Conservation (phyloP, 305 asterid genomes). For the Striga hermonthica region DNA sequence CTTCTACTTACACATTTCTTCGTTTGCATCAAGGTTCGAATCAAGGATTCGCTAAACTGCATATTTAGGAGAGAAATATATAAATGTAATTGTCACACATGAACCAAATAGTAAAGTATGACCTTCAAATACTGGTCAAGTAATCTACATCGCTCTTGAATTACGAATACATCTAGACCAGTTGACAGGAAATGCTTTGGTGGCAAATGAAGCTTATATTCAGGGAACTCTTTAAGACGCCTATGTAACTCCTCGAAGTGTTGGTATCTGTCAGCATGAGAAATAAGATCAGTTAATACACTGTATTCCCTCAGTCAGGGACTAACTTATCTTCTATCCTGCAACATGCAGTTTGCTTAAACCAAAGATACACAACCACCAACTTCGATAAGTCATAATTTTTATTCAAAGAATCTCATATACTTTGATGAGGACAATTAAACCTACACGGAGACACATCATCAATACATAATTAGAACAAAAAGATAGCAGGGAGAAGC, state of each 20-base stretch:
- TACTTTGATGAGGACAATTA: slow-evolving; percentile 21
- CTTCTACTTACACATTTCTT: slow-evolving; percentile 13
- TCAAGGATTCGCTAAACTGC: slow-evolving; percentile 5
- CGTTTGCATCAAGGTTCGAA: slow-evolving; percentile 1
- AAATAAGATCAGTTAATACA: slow-evolving; percentile 31
- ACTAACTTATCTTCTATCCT: slow-evolving; percentile 19
- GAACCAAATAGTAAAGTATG: slow-evolving; percentile 30
- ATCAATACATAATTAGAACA: slow-evolving; percentile 19
- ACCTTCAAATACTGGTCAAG: slow-evolving; percentile 96
- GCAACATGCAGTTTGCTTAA: background rate
- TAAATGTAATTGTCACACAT: slow-evolving; percentile 5
- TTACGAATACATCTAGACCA: slow-evolving; percentile 72
- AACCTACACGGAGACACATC: slow-evolving; percentile 16
- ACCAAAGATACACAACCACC: slow-evolving; percentile 16
- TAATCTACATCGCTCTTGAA: slow-evolving; percentile 86
- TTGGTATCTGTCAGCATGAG: slow-evolving; percentile 62
- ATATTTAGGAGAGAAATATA: slow-evolving; percentile 11
- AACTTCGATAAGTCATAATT: slow-evolving; percentile 2
- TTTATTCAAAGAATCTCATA: slow-evolving; percentile 8
- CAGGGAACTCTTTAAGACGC: slow-evolving; percentile 88
- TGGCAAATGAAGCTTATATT: slow-evolving; percentile 92
- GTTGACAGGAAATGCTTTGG: slow-evolving; percentile 96
- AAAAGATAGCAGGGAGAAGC: background rate
- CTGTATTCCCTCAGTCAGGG: slow-evolving; percentile 20
- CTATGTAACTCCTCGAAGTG: slow-evolving; percentile 97